phyloP scores from a whole-genome alignment of 495 filamentous ascomycete species.

The Saxophila tyrrhenica region DNA sequence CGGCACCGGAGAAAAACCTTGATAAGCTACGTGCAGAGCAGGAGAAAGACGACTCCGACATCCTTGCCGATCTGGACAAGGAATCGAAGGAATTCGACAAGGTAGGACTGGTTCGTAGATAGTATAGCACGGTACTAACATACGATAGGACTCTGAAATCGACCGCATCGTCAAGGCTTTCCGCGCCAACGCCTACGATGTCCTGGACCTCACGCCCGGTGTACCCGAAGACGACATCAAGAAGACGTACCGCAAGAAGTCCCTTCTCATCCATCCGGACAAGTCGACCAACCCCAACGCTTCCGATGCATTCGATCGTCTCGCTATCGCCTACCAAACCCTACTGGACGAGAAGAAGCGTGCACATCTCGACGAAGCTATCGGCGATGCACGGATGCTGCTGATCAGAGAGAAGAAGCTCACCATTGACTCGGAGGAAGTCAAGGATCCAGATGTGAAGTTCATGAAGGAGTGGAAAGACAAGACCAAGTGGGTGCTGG shows the following conservation, averaged over 20 bases:
- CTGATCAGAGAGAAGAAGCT: slow-evolving; percentile 88
- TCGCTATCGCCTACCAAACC: slow-evolving; percentile 85
- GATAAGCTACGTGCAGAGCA: slow-evolving; percentile 22
- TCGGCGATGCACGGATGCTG: slow-evolving; percentile 88
- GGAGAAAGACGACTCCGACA: slow-evolving; percentile 60
- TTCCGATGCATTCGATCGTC: slow-evolving; percentile 90
- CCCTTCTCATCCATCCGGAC: slow-evolving; percentile 95
- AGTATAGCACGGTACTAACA: slow-evolving; percentile 3
- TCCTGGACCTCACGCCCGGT: slow-evolving; percentile 91
- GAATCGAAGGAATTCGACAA: slow-evolving; percentile 87
- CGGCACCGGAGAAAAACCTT: slow-evolving; percentile 15
- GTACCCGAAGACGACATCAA: slow-evolving; percentile 96
- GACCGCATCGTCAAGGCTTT: slow-evolving; percentile 88
- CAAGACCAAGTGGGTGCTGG: slow-evolving; percentile 83
- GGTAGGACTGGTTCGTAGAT: slow-evolving; percentile 19
- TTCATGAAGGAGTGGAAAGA: slow-evolving; percentile 78
- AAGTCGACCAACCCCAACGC: slow-evolving; percentile 87
- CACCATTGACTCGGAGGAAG: slow-evolving; percentile 75
- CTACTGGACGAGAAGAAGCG: slow-evolving; percentile 92
- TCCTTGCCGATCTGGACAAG: slow-evolving; percentile 71
- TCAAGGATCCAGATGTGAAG: slow-evolving; percentile 52
- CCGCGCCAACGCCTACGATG: slow-evolving; percentile 81
- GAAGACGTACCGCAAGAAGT: slow-evolving; percentile 83
- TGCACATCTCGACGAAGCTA: slow-evolving; percentile 77
- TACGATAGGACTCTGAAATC: slow-evolving; percentile 78